Percentiles rank a stretch among this genome's conserved stretches.
Conservation (phyloP, 768 basidiomycete genomes). For the Cubamyces sp. region DNA sequence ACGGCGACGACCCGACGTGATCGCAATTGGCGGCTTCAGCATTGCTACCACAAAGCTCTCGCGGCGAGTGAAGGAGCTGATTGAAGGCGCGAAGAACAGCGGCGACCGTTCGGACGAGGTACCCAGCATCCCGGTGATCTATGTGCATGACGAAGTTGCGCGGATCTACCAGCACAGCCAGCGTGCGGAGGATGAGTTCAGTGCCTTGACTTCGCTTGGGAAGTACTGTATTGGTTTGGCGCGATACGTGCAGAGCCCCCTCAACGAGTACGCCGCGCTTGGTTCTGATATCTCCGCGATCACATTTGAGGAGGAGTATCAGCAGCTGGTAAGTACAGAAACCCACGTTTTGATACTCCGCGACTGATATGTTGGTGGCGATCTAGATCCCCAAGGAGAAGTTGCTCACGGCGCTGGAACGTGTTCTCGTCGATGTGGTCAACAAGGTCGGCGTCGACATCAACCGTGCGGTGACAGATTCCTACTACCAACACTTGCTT, state of each 20-base stretch:
- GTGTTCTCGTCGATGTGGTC: slow-evolving; percentile 85
- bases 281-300: slow-evolving; percentile 85
- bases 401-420: slow-evolving; percentile 77
- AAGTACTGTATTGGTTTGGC: slow-evolving; percentile 95
- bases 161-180: slow-evolving; percentile 91
- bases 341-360: not conserved
- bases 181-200: slow-evolving; percentile 84
- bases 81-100: slow-evolving; percentile 30
- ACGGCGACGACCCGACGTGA: slow-evolving; percentile 83
- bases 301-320: slow-evolving; percentile 82
- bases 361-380: slow-evolving; percentile 1
- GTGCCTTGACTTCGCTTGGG: slow-evolving; percentile 71
- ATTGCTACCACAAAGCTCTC: slow-evolving; percentile 77
- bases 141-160: slow-evolving; percentile 89
- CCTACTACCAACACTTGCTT: slow-evolving; percentile 86
- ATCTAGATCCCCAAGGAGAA: slow-evolving; percentile 84
- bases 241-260: slow-evolving; percentile 89
- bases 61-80: slow-evolving; percentile 62
- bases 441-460: slow-evolving; percentile 96
- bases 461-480: slow-evolving; percentile 87
- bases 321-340: slow-evolving; percentile 60
- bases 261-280: slow-evolving; percentile 92
- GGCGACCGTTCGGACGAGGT: slow-evolving; percentile 25
- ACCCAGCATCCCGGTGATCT: slow-evolving; percentile 70
- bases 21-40: slow-evolving; percentile 88